Base-by-base conservation (phyloP, 352 stramenopile species). In the Globisporangium megalacanthum region DNA sequence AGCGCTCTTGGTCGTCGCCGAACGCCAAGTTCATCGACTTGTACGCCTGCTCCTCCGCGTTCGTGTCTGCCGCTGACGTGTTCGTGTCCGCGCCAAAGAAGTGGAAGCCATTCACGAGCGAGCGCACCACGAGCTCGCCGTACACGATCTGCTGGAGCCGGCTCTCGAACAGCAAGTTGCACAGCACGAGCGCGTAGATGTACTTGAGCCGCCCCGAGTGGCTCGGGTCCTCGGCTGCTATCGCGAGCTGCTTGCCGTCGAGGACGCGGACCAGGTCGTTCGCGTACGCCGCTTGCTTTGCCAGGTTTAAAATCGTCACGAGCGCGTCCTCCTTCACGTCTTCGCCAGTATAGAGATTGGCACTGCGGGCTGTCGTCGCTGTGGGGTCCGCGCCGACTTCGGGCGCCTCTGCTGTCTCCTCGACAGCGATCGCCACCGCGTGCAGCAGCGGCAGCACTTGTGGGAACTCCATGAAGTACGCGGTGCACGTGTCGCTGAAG, bases 131-230 rank as follows among this genome's bases (percentile, higher is more conserved):
- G 44, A 79, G 56, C 42, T 90, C 77, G 0, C 75, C 79, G 33
- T 83, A 83, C 29, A 91, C 68, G 41, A 86, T 58, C 20, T 86
- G 72, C 53, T 89, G 83, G 8, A 91, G 56, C 4, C 75, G 73
- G 31, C 49, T 80, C 44, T 91, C 76, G 44, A 93, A 89, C 9
- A 90, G 56, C 29, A 89, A 48, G 39, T 91, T 90, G 54, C 72
- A 85, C 1, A 93, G 37, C 29, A 89, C 69, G 1, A 83, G 64
- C 6, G 68, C 58, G 52, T 91, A 88, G 1, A 86, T 66, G 46
- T 88, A 90, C 22, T 78, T 73, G 20, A 90, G 67, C 6, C 66
- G 60, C 35, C 56, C 55, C 0, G 77, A 86, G 56, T 76, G 62
- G 0, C 56, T 60, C 4, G 60, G 39, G 2, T 62, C 25, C 19